phyloP scores from a whole-genome alignment of 257 asterid species.

The Solanum pimpinellifolium region DNA sequence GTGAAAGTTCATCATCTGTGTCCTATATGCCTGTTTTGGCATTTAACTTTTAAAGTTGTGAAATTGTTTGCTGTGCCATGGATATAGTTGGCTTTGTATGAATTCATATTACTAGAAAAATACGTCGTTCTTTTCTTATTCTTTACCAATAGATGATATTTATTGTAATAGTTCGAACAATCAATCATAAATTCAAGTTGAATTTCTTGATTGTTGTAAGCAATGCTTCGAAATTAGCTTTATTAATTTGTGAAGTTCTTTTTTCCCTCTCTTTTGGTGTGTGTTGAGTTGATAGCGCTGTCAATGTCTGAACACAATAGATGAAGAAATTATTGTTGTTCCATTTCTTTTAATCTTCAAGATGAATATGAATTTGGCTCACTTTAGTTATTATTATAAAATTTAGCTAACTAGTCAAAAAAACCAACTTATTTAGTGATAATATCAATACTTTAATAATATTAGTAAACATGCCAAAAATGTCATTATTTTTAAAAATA shows the following conservation, averaged over 20 bases:
- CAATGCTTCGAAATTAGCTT: not conserved
- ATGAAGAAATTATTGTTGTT: no score
- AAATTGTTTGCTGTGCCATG: not conserved
- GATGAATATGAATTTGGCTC: not conserved
- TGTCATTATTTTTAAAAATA: no score
- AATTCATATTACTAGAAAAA: not conserved
- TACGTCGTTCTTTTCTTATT: not conserved
- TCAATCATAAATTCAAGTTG: not conserved
- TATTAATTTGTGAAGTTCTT: not conserved
- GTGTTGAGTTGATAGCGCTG: no score
- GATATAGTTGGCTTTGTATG: not conserved
- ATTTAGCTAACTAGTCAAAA: no score
- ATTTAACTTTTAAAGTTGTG: not conserved
- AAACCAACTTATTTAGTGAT: no score
- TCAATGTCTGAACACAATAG: no score
- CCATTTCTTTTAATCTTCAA: not conserved
- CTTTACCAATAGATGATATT: not conserved
- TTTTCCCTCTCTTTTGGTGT: no score
- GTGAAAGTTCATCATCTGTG: not conserved
- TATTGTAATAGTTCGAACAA: not conserved
- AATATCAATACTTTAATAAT: no score
- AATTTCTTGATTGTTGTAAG: not conserved
- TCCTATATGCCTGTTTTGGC: not conserved
- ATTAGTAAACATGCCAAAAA: no score
- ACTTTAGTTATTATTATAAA: no score